phyloP scores from a whole-genome alignment of 345 rosid genomes.

The Ceriops zippeliana region DNA sequence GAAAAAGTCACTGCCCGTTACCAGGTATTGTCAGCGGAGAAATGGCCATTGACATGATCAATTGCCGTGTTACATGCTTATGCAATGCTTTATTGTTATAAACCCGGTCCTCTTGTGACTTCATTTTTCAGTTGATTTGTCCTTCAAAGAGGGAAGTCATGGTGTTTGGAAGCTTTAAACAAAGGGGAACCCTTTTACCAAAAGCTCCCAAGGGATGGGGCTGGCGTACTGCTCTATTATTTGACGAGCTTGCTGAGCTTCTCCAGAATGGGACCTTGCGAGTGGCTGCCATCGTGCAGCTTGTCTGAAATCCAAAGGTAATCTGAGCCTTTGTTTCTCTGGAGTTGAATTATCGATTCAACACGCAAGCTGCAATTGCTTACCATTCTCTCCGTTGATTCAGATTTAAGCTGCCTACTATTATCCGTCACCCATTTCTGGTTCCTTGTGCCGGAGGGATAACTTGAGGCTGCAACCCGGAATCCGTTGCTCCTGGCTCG shows the following conservation, averaged over 20 bases:
- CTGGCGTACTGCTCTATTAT: constrained; percentile 83
- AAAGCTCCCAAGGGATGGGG: constrained; percentile 99
- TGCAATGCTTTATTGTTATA: neutral
- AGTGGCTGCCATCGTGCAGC: constrained; percentile 85
- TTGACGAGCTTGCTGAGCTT: constrained; percentile 87
- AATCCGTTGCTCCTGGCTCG: neutral
- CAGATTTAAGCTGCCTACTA: constrained; percentile 4
- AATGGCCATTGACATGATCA: neutral
- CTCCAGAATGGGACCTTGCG: constrained; percentile 79
- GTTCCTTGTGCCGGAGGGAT: neutral
- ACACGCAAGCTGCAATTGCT: neutral
- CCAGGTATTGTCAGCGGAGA: constrained; percentile 52
- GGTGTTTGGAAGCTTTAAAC: constrained; percentile 86
- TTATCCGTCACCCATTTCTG: neutral
- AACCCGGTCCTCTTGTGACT: neutral
- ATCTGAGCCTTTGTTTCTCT: neutral
- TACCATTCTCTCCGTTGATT: neutral
- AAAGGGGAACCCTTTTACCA: constrained; percentile 80
- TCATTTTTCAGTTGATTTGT: constrained; percentile 59
- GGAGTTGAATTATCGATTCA: neutral
- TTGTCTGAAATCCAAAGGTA: constrained; percentile 44
- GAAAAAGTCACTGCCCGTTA: constrained; percentile 95
- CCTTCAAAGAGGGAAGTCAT: constrained; percentile 94
- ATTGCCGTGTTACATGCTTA: neutral
- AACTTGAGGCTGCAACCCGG: neutral